Base-by-base conservation (phyloP, 345 rosid genomes). In the Citrus inodora region DNA sequence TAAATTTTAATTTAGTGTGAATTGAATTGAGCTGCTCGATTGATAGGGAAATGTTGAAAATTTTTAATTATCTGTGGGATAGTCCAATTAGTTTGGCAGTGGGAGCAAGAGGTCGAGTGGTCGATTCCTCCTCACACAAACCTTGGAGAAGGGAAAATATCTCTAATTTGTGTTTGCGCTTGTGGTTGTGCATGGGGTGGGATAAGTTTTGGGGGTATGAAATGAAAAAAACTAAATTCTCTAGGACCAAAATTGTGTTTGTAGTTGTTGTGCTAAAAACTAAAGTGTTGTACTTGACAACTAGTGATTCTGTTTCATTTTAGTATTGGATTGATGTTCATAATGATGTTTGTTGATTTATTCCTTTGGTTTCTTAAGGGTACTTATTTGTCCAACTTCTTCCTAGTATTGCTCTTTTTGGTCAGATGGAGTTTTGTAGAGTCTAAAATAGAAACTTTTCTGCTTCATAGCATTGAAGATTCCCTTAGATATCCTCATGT, bases 1-100 rank as follows among this genome's bases (percentile, higher is more conserved):
- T 27, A 4, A 24, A 24, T 14, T 21, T 35, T 24, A 60, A 11
- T 48, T 25, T 25, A 48, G 59, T 17, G 33, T 19, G 24, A 19
- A 27, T 53, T 19, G 61, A 53, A 71, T 71, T 66, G 70, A 65
- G 9, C 22, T 38, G 67, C 60, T 73, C 60, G 76, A 66, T 37
- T 73, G 37, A 37, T 60, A 7, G 53, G 76, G 60, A 73, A 60
- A 7, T 60, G 38, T 56, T 5, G 30, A 63, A 58, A 70, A 27
- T 33, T 30, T 35, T 24, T n/a, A 8, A 22, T 59, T n/a, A 2
- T 59, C 62, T 3, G 24, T 7, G 28, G 27, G 13, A 8, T n/a
- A n/a, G 4, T 24, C 25, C 10, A n/a, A 59, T 59, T 59, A 9
- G 22, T 17, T 53, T 51, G 56, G 56, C 22, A 51, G 21, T 51